These are phyloP conservation scores for Kalmusia sp. DNA, from an alignment of 2,329 filamentous ascomycete species.

Conservation along the genomic window DNA sequence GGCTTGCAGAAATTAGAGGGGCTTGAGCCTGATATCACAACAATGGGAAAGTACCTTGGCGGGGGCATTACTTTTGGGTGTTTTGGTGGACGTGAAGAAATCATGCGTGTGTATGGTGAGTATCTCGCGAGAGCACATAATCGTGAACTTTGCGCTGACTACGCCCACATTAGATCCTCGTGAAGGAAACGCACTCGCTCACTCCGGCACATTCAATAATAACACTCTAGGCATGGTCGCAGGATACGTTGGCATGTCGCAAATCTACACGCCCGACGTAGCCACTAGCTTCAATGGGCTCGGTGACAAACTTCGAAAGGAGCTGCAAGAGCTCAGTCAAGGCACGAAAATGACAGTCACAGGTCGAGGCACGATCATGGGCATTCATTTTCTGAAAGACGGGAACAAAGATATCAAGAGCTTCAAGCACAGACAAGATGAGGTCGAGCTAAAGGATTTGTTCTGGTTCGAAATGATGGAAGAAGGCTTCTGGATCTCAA, in stretches of 20 bases:
- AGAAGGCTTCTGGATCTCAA: constrained; percentile 45
- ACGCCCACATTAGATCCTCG: constrained; percentile 51
- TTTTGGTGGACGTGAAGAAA: constrained; percentile 66
- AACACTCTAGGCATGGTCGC: constrained; percentile 68
- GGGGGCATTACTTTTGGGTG: constrained; percentile 72
- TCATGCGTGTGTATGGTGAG: constrained; percentile 62
- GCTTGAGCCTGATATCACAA: constrained; percentile 55
- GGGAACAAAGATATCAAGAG: constrained; percentile 35
- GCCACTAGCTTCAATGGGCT: constrained; percentile 34
- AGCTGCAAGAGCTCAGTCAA: constrained; percentile 31
- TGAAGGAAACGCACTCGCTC: constrained; percentile 50
- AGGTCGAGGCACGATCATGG: constrained; percentile 46
- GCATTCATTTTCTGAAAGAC: constrained; percentile 43
- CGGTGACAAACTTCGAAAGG: constrained; percentile 39
- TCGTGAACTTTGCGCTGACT: background rate
- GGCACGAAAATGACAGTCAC: constrained; percentile 48
- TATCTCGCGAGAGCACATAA: background rate
- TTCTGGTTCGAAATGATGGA: constrained; percentile 49
- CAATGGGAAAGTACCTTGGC: constrained; percentile 71
- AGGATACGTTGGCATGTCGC: constrained; percentile 52
- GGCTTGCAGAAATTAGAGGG: constrained; percentile 28
- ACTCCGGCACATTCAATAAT: constrained; percentile 74
- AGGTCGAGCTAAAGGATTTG: constrained; percentile 38
- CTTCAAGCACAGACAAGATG: constrained; percentile 33
- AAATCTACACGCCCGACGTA: constrained; percentile 45